Percentiles rank a stretch among this genome's conserved stretches.
Evolutionary conservation across 2,329 filamentous ascomycete genomes (phyloP).

Genomic region (Thielaviopsis ethacetica): DNA sequence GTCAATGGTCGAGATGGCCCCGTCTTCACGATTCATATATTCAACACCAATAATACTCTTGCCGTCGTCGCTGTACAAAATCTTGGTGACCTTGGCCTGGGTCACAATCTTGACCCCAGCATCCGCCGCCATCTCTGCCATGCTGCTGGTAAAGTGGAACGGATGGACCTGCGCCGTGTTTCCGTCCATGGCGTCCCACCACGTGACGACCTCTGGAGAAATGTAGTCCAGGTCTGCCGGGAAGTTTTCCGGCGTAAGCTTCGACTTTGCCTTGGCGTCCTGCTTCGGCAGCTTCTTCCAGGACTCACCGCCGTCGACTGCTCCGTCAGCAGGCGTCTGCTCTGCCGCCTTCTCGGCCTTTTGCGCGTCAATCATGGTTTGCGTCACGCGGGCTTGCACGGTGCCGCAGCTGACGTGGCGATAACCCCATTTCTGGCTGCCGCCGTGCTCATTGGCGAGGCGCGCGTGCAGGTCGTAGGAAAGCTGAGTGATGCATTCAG

Average conservation of each 20-base stretch:
- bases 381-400: constrained; percentile 25
- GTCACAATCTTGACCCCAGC: constrained; percentile 51
- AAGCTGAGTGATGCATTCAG: constrained; percentile 63
- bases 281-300: constrained; percentile 50
- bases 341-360: neutral
- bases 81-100: constrained; percentile 47
- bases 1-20: constrained; percentile 22
- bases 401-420: constrained; percentile 59
- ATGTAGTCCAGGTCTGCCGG: constrained; percentile 79
- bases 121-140: constrained; percentile 59
- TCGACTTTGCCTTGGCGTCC: constrained; percentile 28
- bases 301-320: constrained; percentile 6
- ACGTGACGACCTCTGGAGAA: constrained; percentile 43
- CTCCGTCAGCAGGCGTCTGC: constrained; percentile 8
- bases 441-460: constrained; percentile 69
- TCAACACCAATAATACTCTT: constrained; percentile 44
- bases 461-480: constrained; percentile 73
- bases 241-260: constrained; percentile 41
- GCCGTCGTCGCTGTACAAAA: constrained; percentile 14
- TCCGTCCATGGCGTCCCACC: constrained; percentile 68
- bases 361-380: constrained; percentile 19
- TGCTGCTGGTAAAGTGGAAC: constrained; percentile 72
- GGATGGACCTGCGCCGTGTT: constrained; percentile 93
- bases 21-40: constrained; percentile 33
- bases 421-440: constrained; percentile 73